These are phyloP conservation scores for Exophiala viscosa DNA, from an alignment of 2,329 filamentous ascomycete genomes.

Conservation along the genomic window DNA sequence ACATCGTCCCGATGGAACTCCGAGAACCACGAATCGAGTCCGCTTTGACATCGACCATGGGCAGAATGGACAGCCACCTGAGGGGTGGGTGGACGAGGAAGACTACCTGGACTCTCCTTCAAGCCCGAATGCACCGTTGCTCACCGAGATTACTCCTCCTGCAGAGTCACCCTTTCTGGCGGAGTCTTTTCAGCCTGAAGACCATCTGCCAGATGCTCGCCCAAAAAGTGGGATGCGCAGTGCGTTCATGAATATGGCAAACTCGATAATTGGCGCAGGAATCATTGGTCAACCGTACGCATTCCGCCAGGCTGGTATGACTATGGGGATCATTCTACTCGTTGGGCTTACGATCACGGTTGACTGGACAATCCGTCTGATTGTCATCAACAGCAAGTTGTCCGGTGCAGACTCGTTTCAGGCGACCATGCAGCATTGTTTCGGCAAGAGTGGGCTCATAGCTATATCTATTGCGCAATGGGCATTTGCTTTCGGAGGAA, in stretches of 20 bases:
- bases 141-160: slow-evolving; percentile 80
- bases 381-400: slow-evolving; percentile 96
- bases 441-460: slow-evolving; percentile 79
- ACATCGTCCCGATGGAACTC: slow-evolving; percentile 40
- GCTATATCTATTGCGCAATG: slow-evolving; percentile 92
- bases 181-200: slow-evolving; percentile 54
- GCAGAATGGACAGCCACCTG: slow-evolving; percentile 26
- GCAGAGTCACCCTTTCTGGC: slow-evolving; percentile 64
- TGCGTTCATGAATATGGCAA: slow-evolving; percentile 99
- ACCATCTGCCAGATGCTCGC: slow-evolving; percentile 59
- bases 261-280: slow-evolving; percentile 83
- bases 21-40: slow-evolving; percentile 67
- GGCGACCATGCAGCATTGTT: slow-evolving; percentile 92
- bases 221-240: slow-evolving; percentile 81
- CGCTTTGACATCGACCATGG: slow-evolving; percentile 59
- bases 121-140: slow-evolving; percentile 61
- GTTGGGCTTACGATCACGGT: slow-evolving; percentile 75
- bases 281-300: slow-evolving; percentile 89
- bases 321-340: slow-evolving; percentile 74
- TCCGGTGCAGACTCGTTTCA: slow-evolving; percentile 93
- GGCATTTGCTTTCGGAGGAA: slow-evolving; percentile 97
- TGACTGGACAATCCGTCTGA: slow-evolving; percentile 96
- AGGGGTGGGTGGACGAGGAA: slow-evolving; percentile 49
- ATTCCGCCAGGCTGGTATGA: slow-evolving; percentile 84
- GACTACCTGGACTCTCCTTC: slow-evolving; percentile 53